Evolutionary conservation across 805 yeast species (phyloP), one percentile per base, ranked within the genome.

Genomic region (Starmera quercuum): DNA sequence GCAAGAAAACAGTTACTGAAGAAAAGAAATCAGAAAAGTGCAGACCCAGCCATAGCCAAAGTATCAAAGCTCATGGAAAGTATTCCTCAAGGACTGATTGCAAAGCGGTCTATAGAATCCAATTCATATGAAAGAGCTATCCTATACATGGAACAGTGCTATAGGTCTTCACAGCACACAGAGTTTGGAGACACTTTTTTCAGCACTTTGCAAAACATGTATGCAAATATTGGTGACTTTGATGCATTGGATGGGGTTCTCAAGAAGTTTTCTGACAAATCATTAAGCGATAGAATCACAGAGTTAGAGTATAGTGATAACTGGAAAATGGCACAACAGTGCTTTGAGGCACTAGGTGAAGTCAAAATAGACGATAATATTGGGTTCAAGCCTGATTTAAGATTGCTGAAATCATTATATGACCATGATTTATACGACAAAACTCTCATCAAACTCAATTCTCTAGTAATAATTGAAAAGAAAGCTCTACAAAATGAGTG

Each of bases 221-320:
- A 92, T 54, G 80, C 95, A 7, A 81, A 75, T 37, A 75, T 92
- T 31, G 90, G 86, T 46, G 98, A 94, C 49, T 69, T 79, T 24
- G 99, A 92, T 61, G 78, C 95, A 0, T 64, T 92, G 21, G 88
- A 83, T 51, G 99, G 98, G 16, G 75, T 85, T 5, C 60, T 88
- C 36, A 77, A 83, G 38, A 70, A 70, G 39, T 80, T 84, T 45
- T 76, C 95, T 1, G 71, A 81, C 0, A 73, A 75, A 26, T 74
- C 76, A 42, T 59, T 86, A 29, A 71, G 74, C n/a, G 88, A 87
- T 39, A 83, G 85, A 50, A 69, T 88, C 18, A 64, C 78, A 6
- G 85, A 85, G 37, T 76, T 90, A 34, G 92, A 86, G 45, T 87
- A 83, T 44, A 78, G 84, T 31, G 86, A 83, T 26, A 81, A 81